These are phyloP conservation scores for Cladorrhinum sp. DNA, from an alignment of 2,329 filamentous ascomycete genomes.

Conservation along the genomic window DNA sequence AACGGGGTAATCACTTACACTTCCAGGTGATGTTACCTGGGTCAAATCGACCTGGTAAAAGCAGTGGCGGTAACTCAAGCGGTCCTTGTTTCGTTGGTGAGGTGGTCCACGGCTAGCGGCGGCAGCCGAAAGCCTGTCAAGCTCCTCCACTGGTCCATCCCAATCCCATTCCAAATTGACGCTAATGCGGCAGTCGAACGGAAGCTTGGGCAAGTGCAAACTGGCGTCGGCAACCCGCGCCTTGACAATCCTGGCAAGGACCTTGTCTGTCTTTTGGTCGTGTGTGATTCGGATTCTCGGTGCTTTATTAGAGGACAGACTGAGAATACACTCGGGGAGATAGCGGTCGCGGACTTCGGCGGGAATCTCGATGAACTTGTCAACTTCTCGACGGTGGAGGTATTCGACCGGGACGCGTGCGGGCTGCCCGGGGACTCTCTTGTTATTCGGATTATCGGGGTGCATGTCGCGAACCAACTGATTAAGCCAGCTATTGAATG, in stretches of 20 bases:
- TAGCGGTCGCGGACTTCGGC: conserved; percentile 49
- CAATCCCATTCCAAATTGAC: conserved; percentile 93
- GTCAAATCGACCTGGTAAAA: conserved; percentile 90
- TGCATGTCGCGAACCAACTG: conserved; percentile 57
- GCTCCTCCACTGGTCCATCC: conserved; percentile 62
- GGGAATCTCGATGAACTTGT: conserved; percentile 78
- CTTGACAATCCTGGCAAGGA: conserved; percentile 86
- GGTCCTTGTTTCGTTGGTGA: conserved; percentile 77
- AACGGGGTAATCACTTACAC: neutral
- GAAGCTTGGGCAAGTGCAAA: conserved; percentile 71
- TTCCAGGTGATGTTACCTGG: conserved; percentile 60
- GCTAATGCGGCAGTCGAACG: conserved; percentile 88
- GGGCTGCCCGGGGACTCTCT: conserved; percentile 39
- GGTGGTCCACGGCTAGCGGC: conserved; percentile 37
- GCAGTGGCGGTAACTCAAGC: conserved; percentile 85
- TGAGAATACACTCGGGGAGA: conserved; percentile 62
- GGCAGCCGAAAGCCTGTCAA: conserved; percentile 41
- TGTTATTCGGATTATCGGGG: conserved; percentile 40
- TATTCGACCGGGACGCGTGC: conserved; percentile 69
- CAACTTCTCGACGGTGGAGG: conserved; percentile 75
- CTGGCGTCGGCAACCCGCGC: conserved; percentile 84
- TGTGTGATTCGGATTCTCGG: conserved; percentile 71
- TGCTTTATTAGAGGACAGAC: conserved; percentile 48
- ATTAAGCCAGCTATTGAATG: conserved; percentile 84
- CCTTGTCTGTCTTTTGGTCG: conserved; percentile 66